Percentiles rank a stretch among this genome's conserved stretches.
Conservation (phyloP, 2,329 filamentous ascomycete species). For the Penicillium sumatraense region DNA sequence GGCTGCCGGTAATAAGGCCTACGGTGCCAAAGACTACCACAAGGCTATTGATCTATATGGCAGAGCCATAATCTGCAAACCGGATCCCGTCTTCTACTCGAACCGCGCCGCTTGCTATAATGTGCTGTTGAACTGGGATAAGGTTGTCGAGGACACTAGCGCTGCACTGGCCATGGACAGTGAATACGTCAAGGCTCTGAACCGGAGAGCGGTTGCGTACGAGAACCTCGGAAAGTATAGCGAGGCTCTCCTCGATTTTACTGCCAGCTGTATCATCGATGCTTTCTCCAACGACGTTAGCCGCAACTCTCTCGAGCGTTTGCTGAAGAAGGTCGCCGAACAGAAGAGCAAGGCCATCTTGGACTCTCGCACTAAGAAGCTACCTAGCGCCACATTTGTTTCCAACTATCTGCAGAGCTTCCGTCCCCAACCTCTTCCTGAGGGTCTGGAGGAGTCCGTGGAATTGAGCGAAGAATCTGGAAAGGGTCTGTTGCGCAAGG, state of each 20-base stretch:
- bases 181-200: slow-evolving; percentile 96
- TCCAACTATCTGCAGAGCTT: slow-evolving; percentile 99
- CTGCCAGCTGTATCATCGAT: slow-evolving; percentile 98
- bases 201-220: slow-evolving; percentile 94
- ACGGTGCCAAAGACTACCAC: slow-evolving; percentile 91
- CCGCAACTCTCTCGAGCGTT: slow-evolving; percentile 85
- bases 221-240: slow-evolving; percentile 90
- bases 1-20: slow-evolving; percentile 93
- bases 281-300: slow-evolving; percentile 91
- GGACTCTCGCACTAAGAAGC: slow-evolving; percentile 76
- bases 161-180: slow-evolving; percentile 91
- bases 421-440: slow-evolving; percentile 78
- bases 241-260: slow-evolving; percentile 95
- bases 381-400: slow-evolving; percentile 95
- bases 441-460: slow-evolving; percentile 78
- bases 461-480: slow-evolving; percentile 79
- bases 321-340: slow-evolving; percentile 97
- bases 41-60: slow-evolving; percentile 93
- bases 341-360: slow-evolving; percentile 91
- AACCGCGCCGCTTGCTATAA: slow-evolving; percentile 98
- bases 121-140: slow-evolving; percentile 88
- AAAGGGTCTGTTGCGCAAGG: slow-evolving; percentile 82
- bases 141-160: slow-evolving; percentile 95
- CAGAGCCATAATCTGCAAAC: slow-evolving; percentile 94
- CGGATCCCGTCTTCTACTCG: slow-evolving; percentile 97